Percentiles rank a stretch among this genome's conserved stretches.
Evolutionary conservation across 176 grass and related monocot genomes (phyloP).

Genomic region (Phoenix dactylifera): DNA sequence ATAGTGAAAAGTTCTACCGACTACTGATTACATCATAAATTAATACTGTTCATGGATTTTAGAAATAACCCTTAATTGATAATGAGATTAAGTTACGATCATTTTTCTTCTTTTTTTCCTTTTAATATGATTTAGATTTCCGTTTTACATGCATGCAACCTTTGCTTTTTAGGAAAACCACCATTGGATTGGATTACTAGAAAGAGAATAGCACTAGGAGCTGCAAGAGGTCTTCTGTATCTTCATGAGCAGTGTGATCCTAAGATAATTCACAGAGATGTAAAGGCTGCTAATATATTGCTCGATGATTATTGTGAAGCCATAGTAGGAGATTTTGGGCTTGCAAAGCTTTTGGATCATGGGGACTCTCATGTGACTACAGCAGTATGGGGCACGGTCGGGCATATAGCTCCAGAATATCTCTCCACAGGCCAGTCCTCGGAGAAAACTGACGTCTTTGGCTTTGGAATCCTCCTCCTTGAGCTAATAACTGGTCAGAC

Average conservation of each 20-base stretch:
- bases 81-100: too few species aligned
- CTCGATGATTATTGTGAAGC: conserved; percentile 82
- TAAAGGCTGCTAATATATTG: conserved; percentile 88
- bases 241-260: conserved; percentile 98
- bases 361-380: conserved; percentile 87
- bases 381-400: conserved; percentile 78
- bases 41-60: too few species aligned
- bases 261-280: conserved; percentile 96
- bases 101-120: too few species aligned
- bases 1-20: too few species aligned
- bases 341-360: conserved; percentile 87
- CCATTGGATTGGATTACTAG: conserved; percentile 84
- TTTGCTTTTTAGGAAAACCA: conserved; percentile 55
- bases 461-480: conserved; percentile 87
- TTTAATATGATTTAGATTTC: neutral
- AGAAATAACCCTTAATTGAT: too few species aligned
- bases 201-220: conserved; percentile 76
- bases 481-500: conserved; percentile 86
- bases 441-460: conserved; percentile 90
- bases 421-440: conserved; percentile 92
- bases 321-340: conserved; percentile 83
- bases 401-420: conserved; percentile 93
- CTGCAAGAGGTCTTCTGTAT: conserved; percentile 78
- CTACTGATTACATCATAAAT: too few species aligned
- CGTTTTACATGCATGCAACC: conserved; percentile 7